phyloP scores from a whole-genome alignment of 352 stramenopile species.

The Globisporangium iwayamae region DNA sequence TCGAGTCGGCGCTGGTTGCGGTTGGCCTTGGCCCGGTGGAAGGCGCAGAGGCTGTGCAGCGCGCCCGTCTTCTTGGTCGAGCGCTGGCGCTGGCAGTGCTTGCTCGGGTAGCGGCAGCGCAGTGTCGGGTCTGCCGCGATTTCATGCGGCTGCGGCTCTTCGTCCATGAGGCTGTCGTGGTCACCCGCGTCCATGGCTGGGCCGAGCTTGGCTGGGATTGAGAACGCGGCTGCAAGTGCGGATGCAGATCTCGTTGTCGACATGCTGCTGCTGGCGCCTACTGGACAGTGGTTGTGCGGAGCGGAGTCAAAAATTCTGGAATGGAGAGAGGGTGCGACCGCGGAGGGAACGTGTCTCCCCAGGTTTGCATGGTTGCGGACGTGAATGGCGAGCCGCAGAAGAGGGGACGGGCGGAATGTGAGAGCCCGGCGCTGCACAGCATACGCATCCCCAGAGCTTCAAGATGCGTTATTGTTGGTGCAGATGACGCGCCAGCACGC shows the following conservation, averaged over 20 bases:
- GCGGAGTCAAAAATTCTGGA: slow-evolving; percentile 5
- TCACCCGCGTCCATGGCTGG: slow-evolving; percentile 23
- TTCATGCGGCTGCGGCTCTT: slow-evolving; percentile 33
- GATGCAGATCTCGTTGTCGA: not conserved
- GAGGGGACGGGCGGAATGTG: not conserved
- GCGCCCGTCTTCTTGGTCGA: slow-evolving; percentile 12
- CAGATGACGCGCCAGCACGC: not conserved
- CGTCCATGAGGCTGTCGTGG: slow-evolving; percentile 28
- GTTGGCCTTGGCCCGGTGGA: slow-evolving; percentile 16
- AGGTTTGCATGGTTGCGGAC: not conserved
- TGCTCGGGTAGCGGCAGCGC: slow-evolving; percentile 16
- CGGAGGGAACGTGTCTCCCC: not conserved
- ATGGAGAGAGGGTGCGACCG: not conserved
- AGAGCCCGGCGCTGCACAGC: not conserved
- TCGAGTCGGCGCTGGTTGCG: slow-evolving; percentile 16
- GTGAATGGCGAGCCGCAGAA: not conserved
- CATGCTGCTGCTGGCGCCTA: not conserved
- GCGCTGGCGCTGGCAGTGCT: slow-evolving; percentile 10
- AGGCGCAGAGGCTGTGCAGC: slow-evolving; percentile 14
- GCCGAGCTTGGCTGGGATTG: slow-evolving; percentile 1
- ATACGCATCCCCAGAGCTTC: not conserved
- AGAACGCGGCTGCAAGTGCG: not conserved
- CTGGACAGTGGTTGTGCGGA: not conserved
- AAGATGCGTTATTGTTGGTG: not conserved
- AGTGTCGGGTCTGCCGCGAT: slow-evolving; percentile 25